Base-by-base conservation (phyloP, 192 early-diverging fungal species). In the Piromyces sp. region DNA sequence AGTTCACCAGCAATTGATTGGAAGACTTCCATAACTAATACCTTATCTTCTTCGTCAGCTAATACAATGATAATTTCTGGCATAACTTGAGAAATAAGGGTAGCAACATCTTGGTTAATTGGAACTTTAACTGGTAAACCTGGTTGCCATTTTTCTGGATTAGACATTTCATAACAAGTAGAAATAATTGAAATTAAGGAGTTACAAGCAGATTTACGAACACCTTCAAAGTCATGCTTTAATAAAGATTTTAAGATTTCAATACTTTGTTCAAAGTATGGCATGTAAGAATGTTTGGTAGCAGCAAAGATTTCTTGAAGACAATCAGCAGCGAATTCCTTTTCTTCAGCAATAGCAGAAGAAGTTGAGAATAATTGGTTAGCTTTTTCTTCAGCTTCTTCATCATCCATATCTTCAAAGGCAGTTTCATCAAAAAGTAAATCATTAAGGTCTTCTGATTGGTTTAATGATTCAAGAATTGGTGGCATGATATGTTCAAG, bases 251-350 rank as follows among this genome's bases (percentile, higher is more conserved):
- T 84, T 79, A 95, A 85, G 82, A 93, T 91, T 30, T 91, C 86
- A 33, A 95, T 86, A 30, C 89, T 87, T 37, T 89, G 87, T 80
- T 95, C 93, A 36, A 96, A 92, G 83, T 95, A 96, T 6, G 96
- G 95, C 86, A 97, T 86, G 85, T 95, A 97, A 30, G 91, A 88
- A 3, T 88, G 81, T 16, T 87, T 82, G 16, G 95, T 94, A 80
- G 92, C 90, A 81, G 89, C 89, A 86, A 97, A 97, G 29, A 97
- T 84, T 86, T 97, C 94, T 79, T 94, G 95, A 80, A 95, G 88
- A 14, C 93, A 93, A 82, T 96, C 95, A 33, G 93, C 94, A 30
- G 96, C 95, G 79, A 94, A 91, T 85, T 97, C 96, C 87, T 97
- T 97, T 84, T 97, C 96, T 68, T 96, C 94, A 7, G 95, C 94